These are phyloP conservation scores for Pseudocercospora vitis DNA, from an alignment of 2,329 filamentous ascomycete species.

Conservation along the genomic window DNA sequence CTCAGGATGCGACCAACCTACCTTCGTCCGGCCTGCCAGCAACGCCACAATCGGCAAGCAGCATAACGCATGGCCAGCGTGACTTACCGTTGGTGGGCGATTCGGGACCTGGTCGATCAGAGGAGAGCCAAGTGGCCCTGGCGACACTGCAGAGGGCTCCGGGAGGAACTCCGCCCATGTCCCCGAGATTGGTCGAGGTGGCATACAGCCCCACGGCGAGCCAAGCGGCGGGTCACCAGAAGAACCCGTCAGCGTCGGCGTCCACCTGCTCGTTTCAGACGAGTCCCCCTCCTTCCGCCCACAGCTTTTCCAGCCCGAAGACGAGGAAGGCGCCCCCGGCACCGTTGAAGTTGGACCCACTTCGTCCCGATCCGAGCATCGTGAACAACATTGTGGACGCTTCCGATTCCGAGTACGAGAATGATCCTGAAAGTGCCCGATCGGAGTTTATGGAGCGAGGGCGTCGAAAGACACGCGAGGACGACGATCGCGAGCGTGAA, in stretches of 20 bases:
- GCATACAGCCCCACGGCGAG: conserved; percentile 15
- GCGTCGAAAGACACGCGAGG: conserved; percentile 78
- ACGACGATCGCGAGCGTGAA: conserved; percentile 79
- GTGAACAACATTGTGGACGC: conserved; percentile 53
- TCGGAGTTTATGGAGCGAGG: conserved; percentile 55
- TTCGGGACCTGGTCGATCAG: conserved; percentile 18
- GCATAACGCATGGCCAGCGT: conserved; percentile 13
- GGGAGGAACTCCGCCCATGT: conserved; percentile 27
- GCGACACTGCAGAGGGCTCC: conserved; percentile 19
- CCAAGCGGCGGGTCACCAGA: conserved; percentile 13
- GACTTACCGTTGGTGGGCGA: not conserved
- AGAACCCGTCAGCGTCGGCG: conserved; percentile 18
- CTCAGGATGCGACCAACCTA: conserved; percentile 28
- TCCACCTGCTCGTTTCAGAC: conserved; percentile 20
- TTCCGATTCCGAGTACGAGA: conserved; percentile 81
- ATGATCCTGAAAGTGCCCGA: conserved; percentile 56
- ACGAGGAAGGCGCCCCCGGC: conserved; percentile 80
- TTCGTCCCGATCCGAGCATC: conserved; percentile 18
- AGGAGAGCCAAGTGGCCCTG: conserved; percentile 17
- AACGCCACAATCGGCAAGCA: conserved; percentile 29
- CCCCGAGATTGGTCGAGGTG: conserved; percentile 25
- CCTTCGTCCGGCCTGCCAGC: conserved; percentile 24
- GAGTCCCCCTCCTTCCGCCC: conserved; percentile 22
- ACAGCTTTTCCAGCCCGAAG: conserved; percentile 28
- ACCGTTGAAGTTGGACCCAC: conserved; percentile 65